Conservation (phyloP, 352 stramenopile species). For the Globisporangium uncinulatum region DNA sequence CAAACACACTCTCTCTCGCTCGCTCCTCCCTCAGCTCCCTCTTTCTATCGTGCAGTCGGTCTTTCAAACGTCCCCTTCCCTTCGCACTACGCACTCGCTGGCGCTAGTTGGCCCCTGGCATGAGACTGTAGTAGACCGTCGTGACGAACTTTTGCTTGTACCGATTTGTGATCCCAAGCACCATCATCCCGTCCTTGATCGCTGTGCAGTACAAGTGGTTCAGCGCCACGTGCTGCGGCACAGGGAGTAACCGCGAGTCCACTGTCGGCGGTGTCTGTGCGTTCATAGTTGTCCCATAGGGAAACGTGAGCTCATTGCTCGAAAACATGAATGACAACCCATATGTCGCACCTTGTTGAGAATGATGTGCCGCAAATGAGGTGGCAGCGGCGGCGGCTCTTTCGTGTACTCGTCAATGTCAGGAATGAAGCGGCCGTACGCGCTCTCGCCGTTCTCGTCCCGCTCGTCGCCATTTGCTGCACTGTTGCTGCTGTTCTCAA, state of each 20-base stretch:
- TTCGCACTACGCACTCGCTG: neutral
- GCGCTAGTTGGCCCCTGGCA: slow-evolving; percentile 76
- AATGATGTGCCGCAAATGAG: slow-evolving; percentile 99
- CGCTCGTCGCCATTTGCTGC: slow-evolving; percentile 39
- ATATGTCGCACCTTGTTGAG: slow-evolving; percentile 92
- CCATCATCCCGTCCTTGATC: slow-evolving; percentile 99
- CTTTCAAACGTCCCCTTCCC: too few relatives aligned
- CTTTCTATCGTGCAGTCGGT: too few relatives aligned
- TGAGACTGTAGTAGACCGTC: slow-evolving; percentile 97
- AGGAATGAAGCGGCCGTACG: slow-evolving; percentile 95
- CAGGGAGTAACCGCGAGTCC: slow-evolving; percentile 92
- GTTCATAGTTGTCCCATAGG: neutral
- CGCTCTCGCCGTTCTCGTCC: slow-evolving; percentile 76
- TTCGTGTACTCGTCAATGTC: slow-evolving; percentile 99
- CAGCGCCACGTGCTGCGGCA: slow-evolving; percentile 98
- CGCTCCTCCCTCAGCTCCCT: too few relatives aligned
- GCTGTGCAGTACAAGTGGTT: slow-evolving; percentile 99
- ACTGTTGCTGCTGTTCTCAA: slow-evolving; percentile 31
- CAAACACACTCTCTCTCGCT: too few relatives aligned
- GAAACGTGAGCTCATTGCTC: neutral
- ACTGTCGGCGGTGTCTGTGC: slow-evolving; percentile 86
- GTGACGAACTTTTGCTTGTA: slow-evolving; percentile 98
- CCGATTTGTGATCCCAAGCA: slow-evolving; percentile 97
- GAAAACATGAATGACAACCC: neutral
- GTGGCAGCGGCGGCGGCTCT: slow-evolving; percentile 96